phyloP scores from a whole-genome alignment of 768 basidiomycete species.

The Suillus subluteus region DNA sequence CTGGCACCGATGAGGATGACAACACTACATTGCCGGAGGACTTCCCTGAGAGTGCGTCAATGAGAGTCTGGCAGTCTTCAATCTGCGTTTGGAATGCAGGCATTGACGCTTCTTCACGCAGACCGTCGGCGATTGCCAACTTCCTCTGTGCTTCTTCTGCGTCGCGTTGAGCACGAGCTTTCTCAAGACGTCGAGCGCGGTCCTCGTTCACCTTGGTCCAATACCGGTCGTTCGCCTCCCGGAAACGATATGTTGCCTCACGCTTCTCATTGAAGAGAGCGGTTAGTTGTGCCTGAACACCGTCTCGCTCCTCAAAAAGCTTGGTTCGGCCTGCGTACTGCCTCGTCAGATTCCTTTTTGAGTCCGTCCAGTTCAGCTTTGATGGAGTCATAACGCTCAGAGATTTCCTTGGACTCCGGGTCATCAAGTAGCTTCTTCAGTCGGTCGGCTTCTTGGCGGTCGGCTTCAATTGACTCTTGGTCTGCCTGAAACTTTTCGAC shows the following conservation, averaged over 20 bases:
- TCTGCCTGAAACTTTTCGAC: constrained; percentile 84
- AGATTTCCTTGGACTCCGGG: constrained; percentile 81
- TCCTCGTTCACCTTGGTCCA: constrained; percentile 89
- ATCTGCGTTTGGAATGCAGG: constrained; percentile 94
- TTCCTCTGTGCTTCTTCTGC: constrained; percentile 81
- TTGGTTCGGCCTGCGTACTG: constrained; percentile 77
- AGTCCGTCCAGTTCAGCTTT: constrained; percentile 84
- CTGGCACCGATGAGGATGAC: constrained; percentile 44
- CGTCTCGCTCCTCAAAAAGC: constrained; percentile 87
- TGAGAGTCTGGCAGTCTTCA: constrained; percentile 94
- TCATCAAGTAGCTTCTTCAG: constrained; percentile 87
- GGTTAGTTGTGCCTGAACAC: constrained; percentile 69
- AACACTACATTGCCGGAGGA: constrained; percentile 46
- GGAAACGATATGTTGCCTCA: constrained; percentile 67
- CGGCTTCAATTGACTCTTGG: constrained; percentile 80
- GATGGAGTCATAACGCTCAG: constrained; percentile 81
- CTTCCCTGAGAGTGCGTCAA: constrained; percentile 82
- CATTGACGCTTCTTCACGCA: constrained; percentile 87
- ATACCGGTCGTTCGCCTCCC: constrained; percentile 83
- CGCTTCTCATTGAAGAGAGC: constrained; percentile 77
- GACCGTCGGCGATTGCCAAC: constrained; percentile 73
- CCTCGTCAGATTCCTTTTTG: constrained; percentile 86
- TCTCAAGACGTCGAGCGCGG: constrained; percentile 80
- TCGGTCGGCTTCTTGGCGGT: constrained; percentile 74
- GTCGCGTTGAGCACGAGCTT: constrained; percentile 70